Conservation (phyloP, 345 rosid species). For the Conringia planisiliqua region DNA sequence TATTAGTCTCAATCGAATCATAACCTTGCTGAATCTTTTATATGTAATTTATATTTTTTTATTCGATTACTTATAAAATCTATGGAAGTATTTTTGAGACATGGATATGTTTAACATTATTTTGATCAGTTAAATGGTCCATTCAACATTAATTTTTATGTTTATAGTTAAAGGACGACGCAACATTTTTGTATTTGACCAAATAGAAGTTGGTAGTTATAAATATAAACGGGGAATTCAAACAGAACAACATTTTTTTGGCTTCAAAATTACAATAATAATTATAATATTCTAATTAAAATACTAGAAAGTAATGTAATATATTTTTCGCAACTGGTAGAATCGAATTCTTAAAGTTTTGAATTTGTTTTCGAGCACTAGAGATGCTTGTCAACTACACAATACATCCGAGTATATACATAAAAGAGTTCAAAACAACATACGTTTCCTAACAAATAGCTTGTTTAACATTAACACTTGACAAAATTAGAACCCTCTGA, state of each 20-base stretch:
- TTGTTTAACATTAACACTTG: neutral
- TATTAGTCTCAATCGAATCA: conserved; percentile 30
- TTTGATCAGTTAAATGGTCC: neutral
- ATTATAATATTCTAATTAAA: neutral
- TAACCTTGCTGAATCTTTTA: conserved; percentile 18
- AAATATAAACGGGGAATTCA: neutral
- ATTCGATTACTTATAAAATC: neutral
- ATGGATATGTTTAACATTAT: neutral
- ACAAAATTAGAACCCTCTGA: neutral
- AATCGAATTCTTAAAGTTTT: neutral
- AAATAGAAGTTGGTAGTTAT: neutral
- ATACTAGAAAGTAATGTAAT: neutral
- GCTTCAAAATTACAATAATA: neutral
- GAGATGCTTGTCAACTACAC: neutral
- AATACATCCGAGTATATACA: neutral
- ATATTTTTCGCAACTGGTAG: neutral
- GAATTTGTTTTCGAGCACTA: neutral
- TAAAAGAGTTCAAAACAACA: neutral
- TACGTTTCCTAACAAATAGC: neutral
- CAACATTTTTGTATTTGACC: neutral
- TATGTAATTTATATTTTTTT: neutral
- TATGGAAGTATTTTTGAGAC: neutral
- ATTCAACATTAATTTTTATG: neutral
- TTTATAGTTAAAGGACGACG: neutral
- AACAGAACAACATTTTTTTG: neutral